Evolutionary conservation across 331 rosid genomes (phyloP).

Genomic region (Saraca asoca): DNA sequence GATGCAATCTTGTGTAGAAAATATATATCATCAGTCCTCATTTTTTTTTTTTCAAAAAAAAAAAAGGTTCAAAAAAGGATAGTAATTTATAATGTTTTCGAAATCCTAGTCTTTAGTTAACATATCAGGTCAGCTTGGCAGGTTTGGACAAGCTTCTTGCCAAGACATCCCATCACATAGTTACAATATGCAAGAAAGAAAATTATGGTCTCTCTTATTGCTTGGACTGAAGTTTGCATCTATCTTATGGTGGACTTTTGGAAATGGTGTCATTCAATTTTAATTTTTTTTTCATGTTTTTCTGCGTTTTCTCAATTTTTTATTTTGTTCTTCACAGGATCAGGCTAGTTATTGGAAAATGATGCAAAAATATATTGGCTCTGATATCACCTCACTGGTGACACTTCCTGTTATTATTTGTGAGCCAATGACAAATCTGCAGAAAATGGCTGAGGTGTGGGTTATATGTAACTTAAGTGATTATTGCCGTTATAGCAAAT

Average conservation of each 20-base stretch:
- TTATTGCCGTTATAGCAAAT: not conserved
- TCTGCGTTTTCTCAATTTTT: conserved; percentile 14
- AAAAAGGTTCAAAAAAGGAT: no score
- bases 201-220: conserved; percentile 8
- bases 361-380: conserved; percentile 94
- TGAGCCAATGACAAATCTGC: conserved; percentile 96
- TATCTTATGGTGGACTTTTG: conserved; percentile 13
- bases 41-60: no score
- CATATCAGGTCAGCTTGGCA: conserved; percentile 7
- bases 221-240: not conserved
- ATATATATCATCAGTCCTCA: no score
- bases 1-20: not conserved
- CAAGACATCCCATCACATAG: not conserved
- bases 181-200: conserved; percentile 19
- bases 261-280: not conserved
- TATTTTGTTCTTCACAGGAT: conserved; percentile 43
- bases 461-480: conserved; percentile 10
- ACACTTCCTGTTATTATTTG: conserved; percentile 92
- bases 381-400: conserved; percentile 93
- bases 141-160: conserved; percentile 12
- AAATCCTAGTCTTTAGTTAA: conserved; percentile 12
- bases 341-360: conserved; percentile 82
- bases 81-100: not conserved
- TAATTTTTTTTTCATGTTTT: not conserved
- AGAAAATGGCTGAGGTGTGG: conserved; percentile 93